phyloP scores from a whole-genome alignment of 805 yeast genomes.

The Kazachstania kunashirensis region DNA sequence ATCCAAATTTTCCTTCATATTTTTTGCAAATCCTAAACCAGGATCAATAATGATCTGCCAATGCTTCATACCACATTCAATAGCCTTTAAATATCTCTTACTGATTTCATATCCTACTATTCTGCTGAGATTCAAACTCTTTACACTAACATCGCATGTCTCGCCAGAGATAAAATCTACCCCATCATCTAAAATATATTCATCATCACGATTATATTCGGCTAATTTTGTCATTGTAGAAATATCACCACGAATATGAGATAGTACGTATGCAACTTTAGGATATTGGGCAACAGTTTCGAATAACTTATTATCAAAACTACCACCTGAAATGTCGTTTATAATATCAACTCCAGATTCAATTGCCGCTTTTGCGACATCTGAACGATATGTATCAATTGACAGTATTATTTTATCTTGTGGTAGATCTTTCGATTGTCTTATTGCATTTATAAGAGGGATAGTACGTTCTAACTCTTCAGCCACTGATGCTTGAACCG shows the following conservation, averaged over 20 bases:
- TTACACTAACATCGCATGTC: neutral
- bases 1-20: slow-evolving; percentile 55
- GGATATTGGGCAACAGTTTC: slow-evolving; percentile 56
- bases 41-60: slow-evolving; percentile 95
- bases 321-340: slow-evolving; percentile 83
- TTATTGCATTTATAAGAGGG: slow-evolving; percentile 56
- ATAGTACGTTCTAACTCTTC: slow-evolving; percentile 65
- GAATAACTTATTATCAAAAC: slow-evolving; percentile 57
- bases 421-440: slow-evolving; percentile 32
- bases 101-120: slow-evolving; percentile 61
- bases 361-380: slow-evolving; percentile 63
- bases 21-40: slow-evolving; percentile 94
- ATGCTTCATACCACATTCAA: slow-evolving; percentile 54
- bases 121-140: slow-evolving; percentile 31
- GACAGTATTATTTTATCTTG: slow-evolving; percentile 48
- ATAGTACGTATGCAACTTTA: slow-evolving; percentile 64
- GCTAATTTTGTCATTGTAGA: slow-evolving; percentile 57
- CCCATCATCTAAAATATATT: slow-evolving; percentile 6
- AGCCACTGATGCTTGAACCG: slow-evolving; percentile 47
- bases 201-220: slow-evolving; percentile 37
- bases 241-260: slow-evolving; percentile 80
- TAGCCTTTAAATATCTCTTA: slow-evolving; percentile 45
- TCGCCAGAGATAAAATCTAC: slow-evolving; percentile 14
- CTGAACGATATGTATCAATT: slow-evolving; percentile 77
- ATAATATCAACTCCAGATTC: slow-evolving; percentile 79